These are phyloP conservation scores for Coemansia sp. DNA, from an alignment of 192 early-diverging fungal genomes.

Conservation along the genomic window DNA sequence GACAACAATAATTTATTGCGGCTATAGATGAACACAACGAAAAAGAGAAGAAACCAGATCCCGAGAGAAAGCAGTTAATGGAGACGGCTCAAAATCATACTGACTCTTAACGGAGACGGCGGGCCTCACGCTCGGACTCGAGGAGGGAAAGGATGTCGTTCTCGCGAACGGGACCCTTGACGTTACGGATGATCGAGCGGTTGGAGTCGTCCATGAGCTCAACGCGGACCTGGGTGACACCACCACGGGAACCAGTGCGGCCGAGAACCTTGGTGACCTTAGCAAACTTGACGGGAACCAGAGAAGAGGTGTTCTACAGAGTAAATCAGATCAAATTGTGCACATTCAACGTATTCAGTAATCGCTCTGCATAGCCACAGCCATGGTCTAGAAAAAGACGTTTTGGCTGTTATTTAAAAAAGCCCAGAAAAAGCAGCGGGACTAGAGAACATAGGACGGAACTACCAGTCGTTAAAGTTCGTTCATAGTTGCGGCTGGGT, in stretches of 20 bases:
- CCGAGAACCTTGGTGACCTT: constrained; percentile 96
- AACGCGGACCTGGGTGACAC: constrained; percentile 99
- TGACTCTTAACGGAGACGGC: constrained; percentile 87
- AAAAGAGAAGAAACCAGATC: neutral
- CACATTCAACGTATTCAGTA: no score
- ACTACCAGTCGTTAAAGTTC: no score
- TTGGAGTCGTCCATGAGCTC: constrained; percentile 96
- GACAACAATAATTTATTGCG: constrained; percentile 5
- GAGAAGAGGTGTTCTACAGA: constrained; percentile 38
- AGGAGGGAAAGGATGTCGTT: constrained; percentile 94
- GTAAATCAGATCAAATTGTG: no score
- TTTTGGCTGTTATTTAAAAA: no score
- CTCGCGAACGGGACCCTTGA: constrained; percentile 99
- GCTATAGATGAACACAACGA: neutral
- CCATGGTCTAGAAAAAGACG: no score
- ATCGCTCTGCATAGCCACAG: no score
- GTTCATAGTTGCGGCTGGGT: constrained; percentile 1
- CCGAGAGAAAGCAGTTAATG: neutral
- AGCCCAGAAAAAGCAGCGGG: no score
- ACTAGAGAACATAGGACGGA: no score
- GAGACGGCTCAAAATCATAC: neutral
- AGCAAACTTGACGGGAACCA: constrained; percentile 78
- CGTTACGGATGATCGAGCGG: constrained; percentile 99
- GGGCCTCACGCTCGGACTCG: constrained; percentile 99
- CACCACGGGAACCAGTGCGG: constrained; percentile 99